phyloP scores from a whole-genome alignment of 495 filamentous ascomycete genomes.

The Penicillium cataractarum region DNA sequence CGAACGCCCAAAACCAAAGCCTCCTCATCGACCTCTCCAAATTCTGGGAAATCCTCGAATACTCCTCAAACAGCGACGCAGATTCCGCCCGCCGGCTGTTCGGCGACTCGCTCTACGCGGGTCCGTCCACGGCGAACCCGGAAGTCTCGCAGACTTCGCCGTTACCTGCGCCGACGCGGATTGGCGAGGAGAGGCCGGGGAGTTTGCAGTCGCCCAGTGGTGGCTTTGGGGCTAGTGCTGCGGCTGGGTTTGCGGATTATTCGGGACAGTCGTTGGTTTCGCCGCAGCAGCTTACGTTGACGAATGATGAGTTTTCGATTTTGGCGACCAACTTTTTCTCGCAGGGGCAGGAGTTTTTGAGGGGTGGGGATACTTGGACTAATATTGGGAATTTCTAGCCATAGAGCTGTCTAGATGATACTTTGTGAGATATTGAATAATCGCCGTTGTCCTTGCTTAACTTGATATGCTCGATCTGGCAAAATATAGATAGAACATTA shows the following conservation, averaged over 20 bases:
- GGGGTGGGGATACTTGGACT: slow-evolving; percentile 42
- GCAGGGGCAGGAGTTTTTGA: slow-evolving; percentile 49
- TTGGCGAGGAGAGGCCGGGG: slow-evolving; percentile 30
- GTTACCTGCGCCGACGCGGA: slow-evolving; percentile 47
- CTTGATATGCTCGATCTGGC: too few relatives aligned
- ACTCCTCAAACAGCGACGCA: slow-evolving; percentile 48
- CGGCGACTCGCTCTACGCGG: slow-evolving; percentile 42
- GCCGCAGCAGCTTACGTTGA: slow-evolving; percentile 34
- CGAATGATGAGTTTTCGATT: slow-evolving; percentile 52
- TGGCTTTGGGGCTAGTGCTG: slow-evolving; percentile 21
- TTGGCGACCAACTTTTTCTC: slow-evolving; percentile 54
- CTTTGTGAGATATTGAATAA: background rate
- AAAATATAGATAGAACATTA: too few relatives aligned
- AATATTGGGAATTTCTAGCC: slow-evolving; percentile 44
- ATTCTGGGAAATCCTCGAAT: slow-evolving; percentile 56
- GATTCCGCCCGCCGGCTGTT: slow-evolving; percentile 47
- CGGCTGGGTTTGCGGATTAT: slow-evolving; percentile 24
- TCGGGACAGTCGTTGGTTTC: slow-evolving; percentile 26
- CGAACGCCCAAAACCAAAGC: slow-evolving; percentile 45
- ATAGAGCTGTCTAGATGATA: background rate
- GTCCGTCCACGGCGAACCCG: slow-evolving; percentile 24
- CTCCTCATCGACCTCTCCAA: slow-evolving; percentile 52
- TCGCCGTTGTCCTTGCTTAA: too few relatives aligned
- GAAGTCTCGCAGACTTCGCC: slow-evolving; percentile 52
- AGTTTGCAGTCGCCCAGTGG: slow-evolving; percentile 15